Evolutionary conservation across 345 rosid genomes (phyloP).

Genomic region (Pugionium cornutum): DNA sequence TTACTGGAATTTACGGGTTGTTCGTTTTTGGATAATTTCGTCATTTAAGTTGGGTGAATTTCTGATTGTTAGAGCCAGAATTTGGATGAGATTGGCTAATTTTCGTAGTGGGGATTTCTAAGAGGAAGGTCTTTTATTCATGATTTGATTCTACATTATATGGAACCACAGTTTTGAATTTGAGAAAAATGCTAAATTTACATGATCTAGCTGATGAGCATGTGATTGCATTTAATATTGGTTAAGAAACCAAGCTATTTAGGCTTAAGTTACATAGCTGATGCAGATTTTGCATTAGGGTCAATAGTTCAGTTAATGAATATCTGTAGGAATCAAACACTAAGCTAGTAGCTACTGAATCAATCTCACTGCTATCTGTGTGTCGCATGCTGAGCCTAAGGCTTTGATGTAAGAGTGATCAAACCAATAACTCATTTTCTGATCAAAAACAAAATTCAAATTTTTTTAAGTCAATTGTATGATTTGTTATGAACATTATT

Average conservation of each 20-base stretch:
- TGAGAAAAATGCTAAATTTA: background rate
- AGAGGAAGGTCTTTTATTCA: constrained; percentile 4
- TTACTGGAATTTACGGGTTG: background rate
- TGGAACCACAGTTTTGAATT: background rate
- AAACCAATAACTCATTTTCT: background rate
- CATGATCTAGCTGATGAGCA: constrained; percentile 10
- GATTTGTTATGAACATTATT: constrained; percentile 3
- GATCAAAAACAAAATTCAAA: background rate
- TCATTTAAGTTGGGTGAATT: background rate
- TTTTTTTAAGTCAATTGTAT: background rate
- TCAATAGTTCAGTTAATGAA: background rate
- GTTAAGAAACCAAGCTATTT: background rate
- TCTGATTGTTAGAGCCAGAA: background rate
- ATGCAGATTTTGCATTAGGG: background rate
- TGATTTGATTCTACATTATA: background rate
- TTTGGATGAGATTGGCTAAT: background rate
- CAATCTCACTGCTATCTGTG: background rate
- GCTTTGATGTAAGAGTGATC: constrained; percentile 2
- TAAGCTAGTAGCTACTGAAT: constrained; percentile 9
- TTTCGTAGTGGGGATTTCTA: background rate
- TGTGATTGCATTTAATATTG: constrained; percentile 2
- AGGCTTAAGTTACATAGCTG: background rate
- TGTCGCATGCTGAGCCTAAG: background rate
- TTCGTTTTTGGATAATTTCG: background rate
- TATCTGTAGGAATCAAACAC: background rate